Conservation (phyloP, 1,284 basidiomycete species). For the Fomes fomentarius region DNA sequence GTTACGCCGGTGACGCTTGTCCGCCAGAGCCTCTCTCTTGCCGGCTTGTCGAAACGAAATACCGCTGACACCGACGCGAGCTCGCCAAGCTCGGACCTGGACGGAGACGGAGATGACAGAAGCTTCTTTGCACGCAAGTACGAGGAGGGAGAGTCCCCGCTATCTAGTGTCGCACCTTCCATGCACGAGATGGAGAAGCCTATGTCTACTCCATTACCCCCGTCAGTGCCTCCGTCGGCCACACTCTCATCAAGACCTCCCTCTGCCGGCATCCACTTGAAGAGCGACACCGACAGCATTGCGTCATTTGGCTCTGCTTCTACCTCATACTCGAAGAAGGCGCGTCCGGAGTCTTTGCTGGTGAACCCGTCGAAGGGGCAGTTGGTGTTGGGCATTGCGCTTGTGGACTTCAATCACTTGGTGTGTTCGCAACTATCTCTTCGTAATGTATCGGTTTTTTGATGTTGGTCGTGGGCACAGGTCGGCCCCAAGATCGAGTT, state of each 20-base stretch:
- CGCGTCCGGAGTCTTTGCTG: conserved; percentile 75
- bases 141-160: conserved; percentile 47
- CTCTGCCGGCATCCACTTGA: conserved; percentile 32
- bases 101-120: conserved; percentile 43
- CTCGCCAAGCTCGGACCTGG: conserved; percentile 42
- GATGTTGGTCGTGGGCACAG: conserved; percentile 41
- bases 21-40: conserved; percentile 29
- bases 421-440: conserved; percentile 43
- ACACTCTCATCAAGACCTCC: conserved; percentile 27
- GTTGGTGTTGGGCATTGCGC: conserved; percentile 79
- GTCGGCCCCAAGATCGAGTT: conserved; percentile 93
- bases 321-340: conserved; percentile 71
- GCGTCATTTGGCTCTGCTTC: conserved; percentile 58
- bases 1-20: conserved; percentile 30
- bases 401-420: conserved; percentile 91
- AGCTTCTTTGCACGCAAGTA: conserved; percentile 48
- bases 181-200: conserved; percentile 44
- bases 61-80: conserved; percentile 54
- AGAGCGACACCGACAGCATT: conserved; percentile 55
- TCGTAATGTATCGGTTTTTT: conserved; percentile 18
- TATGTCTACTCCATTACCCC: conserved; percentile 17
- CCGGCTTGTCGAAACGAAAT: conserved; percentile 24
- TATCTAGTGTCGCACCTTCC: conserved; percentile 55
- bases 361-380: conserved; percentile 60
- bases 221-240: conserved; percentile 22